Conservation (phyloP, 2,329 filamentous ascomycete species). For the Cladosporium sp. region DNA sequence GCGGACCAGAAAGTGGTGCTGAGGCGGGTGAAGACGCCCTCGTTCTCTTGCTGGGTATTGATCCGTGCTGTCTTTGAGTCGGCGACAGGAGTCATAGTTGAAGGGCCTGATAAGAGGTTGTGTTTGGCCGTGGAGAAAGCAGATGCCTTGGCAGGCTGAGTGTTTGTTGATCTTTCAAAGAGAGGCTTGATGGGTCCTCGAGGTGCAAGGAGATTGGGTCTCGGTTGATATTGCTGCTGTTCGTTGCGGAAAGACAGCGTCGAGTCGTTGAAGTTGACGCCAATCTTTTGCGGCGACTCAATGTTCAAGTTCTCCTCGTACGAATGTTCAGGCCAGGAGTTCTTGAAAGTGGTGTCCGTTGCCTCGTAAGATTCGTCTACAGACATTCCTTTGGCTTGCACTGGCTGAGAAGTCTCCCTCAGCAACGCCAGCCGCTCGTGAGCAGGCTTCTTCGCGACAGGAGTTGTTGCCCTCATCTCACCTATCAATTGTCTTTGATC, state of each 20-base stretch:
- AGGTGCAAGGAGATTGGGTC: conserved; percentile 21
- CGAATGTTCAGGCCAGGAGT: conserved; percentile 18
- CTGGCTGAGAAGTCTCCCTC: background rate
- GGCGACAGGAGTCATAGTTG: conserved; percentile 8
- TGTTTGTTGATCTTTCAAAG: conserved; percentile 32
- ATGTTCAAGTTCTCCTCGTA: conserved; percentile 40
- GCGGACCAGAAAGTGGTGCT: conserved; percentile 33
- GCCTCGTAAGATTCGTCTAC: conserved; percentile 15
- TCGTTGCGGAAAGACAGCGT: background rate
- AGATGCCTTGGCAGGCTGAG: conserved; percentile 33
- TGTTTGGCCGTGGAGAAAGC: conserved; percentile 18
- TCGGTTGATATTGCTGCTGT: conserved; percentile 17
- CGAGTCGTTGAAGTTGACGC: conserved; percentile 39
- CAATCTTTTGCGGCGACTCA: conserved; percentile 37
- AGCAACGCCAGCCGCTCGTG: conserved; percentile 1
- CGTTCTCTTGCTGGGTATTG: background rate
- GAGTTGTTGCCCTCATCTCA: conserved; percentile 24
- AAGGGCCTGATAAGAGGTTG: background rate
- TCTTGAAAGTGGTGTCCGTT: conserved; percentile 4
- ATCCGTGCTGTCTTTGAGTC: background rate
- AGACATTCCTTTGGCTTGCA: background rate
- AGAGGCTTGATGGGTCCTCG: conserved; percentile 25
- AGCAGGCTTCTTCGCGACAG: conserved; percentile 6
- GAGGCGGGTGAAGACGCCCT: conserved; percentile 29
- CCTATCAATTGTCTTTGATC: conserved; percentile 34